These are phyloP conservation scores for Pyrus hybrid DNA, from an alignment of 331 rosid genomes.

Conservation along the genomic window DNA sequence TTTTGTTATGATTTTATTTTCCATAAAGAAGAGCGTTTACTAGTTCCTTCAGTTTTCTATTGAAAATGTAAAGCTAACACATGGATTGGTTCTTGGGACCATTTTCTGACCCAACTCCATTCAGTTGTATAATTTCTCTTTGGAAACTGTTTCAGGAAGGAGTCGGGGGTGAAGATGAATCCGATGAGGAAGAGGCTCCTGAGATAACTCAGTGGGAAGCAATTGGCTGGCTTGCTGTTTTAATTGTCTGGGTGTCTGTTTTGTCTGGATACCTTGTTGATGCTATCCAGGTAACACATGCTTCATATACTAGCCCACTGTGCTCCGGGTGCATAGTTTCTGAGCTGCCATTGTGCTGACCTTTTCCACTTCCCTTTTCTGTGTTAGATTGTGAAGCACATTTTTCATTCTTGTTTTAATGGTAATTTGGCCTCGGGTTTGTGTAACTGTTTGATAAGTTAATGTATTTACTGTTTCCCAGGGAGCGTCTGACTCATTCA, in stretches of 20 bases:
- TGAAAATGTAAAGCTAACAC: too few relatives aligned
- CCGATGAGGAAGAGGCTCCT: conserved; percentile 27
- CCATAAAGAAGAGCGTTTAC: background rate
- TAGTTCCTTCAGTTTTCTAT: background rate
- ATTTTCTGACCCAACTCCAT: background rate
- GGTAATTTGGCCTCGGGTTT: background rate
- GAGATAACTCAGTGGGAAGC: conserved; percentile 44
- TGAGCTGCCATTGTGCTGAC: background rate
- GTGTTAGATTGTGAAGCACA: background rate
- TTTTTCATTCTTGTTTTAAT: background rate
- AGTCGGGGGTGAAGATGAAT: conserved; percentile 3
- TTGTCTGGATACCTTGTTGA: conserved; percentile 46
- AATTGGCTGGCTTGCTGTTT: conserved; percentile 40
- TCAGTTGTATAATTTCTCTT: background rate
- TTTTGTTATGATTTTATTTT: background rate
- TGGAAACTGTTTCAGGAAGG: conserved; percentile 12
- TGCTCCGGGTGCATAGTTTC: background rate
- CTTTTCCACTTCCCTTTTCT: background rate
- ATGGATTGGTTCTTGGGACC: too few relatives aligned
- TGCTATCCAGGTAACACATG: conserved; percentile 36
- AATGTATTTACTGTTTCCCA: conserved; percentile 26
- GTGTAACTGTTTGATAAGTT: background rate
- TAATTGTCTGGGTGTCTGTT: conserved; percentile 40
- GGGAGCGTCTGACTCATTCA: conserved; percentile 85
- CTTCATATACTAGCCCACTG: background rate